phyloP scores from a whole-genome alignment of 2,329 filamentous ascomycete species.

The Diaporthe velutina region DNA sequence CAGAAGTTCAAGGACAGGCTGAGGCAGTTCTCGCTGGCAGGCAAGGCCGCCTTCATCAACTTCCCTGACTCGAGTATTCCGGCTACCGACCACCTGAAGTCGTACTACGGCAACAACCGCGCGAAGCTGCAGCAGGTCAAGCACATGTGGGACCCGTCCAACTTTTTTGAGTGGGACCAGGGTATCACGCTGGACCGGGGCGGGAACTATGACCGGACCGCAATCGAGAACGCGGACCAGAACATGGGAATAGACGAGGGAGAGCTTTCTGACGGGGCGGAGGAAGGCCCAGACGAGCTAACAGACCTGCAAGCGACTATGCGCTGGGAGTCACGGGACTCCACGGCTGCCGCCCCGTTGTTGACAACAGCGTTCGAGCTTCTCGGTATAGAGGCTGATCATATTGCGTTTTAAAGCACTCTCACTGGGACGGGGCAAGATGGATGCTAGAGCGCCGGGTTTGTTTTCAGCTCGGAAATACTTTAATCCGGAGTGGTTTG shows the following conservation, averaged over 20 bases:
- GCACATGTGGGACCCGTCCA: constrained; percentile 44
- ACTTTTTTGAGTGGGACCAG: constrained; percentile 48
- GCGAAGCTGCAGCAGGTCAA: constrained; percentile 45
- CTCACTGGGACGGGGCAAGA: too few relatives aligned
- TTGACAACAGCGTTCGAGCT: neutral
- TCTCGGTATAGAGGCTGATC: neutral
- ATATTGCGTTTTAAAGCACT: too few relatives aligned
- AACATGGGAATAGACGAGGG: neutral
- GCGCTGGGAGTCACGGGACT: neutral
- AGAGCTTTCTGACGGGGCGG: neutral
- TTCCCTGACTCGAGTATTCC: constrained; percentile 45
- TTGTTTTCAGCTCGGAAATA: neutral
- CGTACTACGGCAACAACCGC: constrained; percentile 49
- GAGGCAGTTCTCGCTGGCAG: constrained; percentile 41
- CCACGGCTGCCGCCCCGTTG: neutral
- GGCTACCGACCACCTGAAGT: constrained; percentile 41
- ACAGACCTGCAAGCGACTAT: neutral
- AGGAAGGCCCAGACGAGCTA: neutral
- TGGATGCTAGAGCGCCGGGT: neutral
- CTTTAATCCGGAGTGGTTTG: too few relatives aligned
- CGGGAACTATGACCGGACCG: accelerated
- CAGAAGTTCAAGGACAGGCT: constrained; percentile 43
- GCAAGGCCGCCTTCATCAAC: constrained; percentile 47
- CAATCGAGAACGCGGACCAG: neutral
- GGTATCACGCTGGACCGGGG: constrained; percentile 39